Evolutionary conservation across 192 early-diverging fungal genomes (phyloP), one percentile per base, ranked within the genome.

Genomic region (Umbelopsis sp.): DNA sequence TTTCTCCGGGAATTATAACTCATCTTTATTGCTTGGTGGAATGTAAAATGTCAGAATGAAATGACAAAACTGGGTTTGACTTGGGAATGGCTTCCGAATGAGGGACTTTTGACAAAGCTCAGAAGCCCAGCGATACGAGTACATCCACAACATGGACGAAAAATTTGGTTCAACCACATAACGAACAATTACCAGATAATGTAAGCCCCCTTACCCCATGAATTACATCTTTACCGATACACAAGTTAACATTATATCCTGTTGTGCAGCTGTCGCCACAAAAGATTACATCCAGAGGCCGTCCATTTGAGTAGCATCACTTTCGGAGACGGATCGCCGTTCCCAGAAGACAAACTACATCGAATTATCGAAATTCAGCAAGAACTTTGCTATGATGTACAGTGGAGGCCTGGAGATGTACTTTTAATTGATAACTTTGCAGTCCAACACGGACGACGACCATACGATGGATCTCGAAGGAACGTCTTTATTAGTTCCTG

Each of bases 401-500:
- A 62, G 31, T 62, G 56, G 56, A 29, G 31, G 34, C 56, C 14
- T 17, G 56, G 56, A 31, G 56, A 62, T 62, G 56, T 62, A 31
- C 31, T 62, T 6, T 62, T 62, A 26, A 62, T 62, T 14, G 56
- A 62, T 20, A 62, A 62, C 14, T 62, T 34, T 62, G 56, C 56
- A 5, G 26, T 62, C 20, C 56, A 62, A 34, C 56, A 62, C 17
- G 56, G 56, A 6, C 26, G 56, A 12, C 56, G 56, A 20, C 56
- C 56, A 5, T 62, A 34, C 29, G 56, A 62, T 62, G 31, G 25
- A 26, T 62, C 56, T 2, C 26, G 56, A 32, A 62, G 56, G 56
- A 62, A 62, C 20, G 31, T 62, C 31, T 62, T 62, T 32, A 62
- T 62, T 34, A 62, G 56, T 62, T 62, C 56, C 20, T 62, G 56